Conservation (phyloP, 345 rosid species). For the Eucalyptus grandis region DNA sequence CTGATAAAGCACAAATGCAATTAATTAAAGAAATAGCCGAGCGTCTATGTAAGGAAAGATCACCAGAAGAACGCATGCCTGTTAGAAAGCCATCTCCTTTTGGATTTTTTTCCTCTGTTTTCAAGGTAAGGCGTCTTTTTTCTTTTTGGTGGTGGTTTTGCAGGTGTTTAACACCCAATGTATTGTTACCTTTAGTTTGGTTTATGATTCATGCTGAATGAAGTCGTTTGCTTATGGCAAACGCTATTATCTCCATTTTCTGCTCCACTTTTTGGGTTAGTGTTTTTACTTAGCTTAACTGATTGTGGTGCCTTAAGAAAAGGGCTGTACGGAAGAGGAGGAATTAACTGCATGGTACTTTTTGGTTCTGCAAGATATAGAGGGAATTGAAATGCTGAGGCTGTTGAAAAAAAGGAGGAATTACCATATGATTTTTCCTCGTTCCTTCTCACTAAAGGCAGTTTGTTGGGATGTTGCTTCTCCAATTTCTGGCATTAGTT, state of each 20-base stretch:
- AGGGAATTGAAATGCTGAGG: not conserved
- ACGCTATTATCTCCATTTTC: not conserved
- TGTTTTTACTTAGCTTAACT: not conserved
- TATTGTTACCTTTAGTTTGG: not conserved
- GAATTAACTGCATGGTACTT: not conserved
- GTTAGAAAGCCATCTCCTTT: conserved; percentile 28
- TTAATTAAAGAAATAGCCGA: conserved; percentile 93
- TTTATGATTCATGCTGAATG: not conserved
- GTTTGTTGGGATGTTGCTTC: not conserved
- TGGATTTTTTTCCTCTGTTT: conserved; percentile 38
- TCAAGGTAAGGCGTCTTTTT: conserved; percentile 41
- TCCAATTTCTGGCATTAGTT: not conserved
- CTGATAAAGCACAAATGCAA: conserved; percentile 74
- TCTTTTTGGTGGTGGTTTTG: not conserved
- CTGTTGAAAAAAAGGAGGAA: not conserved
- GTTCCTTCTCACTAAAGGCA: not conserved
- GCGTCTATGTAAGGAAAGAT: conserved; percentile 62
- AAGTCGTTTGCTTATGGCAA: not conserved
- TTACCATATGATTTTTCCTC: not conserved
- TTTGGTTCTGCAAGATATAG: not conserved
- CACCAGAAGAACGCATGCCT: conserved; percentile 41
- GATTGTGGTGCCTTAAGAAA: not conserved
- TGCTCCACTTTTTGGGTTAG: not conserved
- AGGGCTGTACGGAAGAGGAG: not conserved
- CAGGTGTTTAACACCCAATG: not conserved